Evolutionary conservation across 2,329 filamentous ascomycete species (phyloP).

Genomic region (Rasamsonia emersonii): DNA sequence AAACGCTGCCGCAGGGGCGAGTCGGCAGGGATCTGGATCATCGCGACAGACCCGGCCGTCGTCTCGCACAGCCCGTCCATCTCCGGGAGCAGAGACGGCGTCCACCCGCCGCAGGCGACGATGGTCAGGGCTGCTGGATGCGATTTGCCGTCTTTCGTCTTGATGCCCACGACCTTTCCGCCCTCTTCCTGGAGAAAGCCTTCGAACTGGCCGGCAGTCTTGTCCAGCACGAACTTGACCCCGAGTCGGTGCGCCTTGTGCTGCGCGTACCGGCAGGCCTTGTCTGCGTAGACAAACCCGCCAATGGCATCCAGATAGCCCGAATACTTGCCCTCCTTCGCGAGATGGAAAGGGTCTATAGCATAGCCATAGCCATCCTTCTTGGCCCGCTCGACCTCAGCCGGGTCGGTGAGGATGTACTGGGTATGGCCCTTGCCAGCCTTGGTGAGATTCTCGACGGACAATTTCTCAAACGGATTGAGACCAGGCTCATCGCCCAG

Average conservation of each 20-base stretch:
- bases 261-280: slow-evolving; percentile 39
- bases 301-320: slow-evolving; percentile 41
- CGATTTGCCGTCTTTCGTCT: slow-evolving; percentile 27
- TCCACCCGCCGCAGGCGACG: slow-evolving; percentile 39
- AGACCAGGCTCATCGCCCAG: slow-evolving; percentile 6
- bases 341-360: slow-evolving; percentile 31
- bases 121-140: slow-evolving; percentile 29
- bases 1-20: slow-evolving; percentile 33
- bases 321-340: slow-evolving; percentile 18
- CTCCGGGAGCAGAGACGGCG: slow-evolving; percentile 33
- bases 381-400: slow-evolving; percentile 20
- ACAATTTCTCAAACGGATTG: slow-evolving; percentile 27
- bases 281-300: slow-evolving; percentile 39
- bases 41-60: slow-evolving; percentile 39
- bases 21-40: slow-evolving; percentile 35
- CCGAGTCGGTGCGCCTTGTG: slow-evolving; percentile 35
- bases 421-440: slow-evolving; percentile 28
- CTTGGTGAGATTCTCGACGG: slow-evolving; percentile 27
- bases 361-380: slow-evolving; percentile 20
- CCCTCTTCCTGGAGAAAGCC: slow-evolving; percentile 12
- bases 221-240: slow-evolving; percentile 35
- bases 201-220: slow-evolving; percentile 21
- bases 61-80: slow-evolving; percentile 39
- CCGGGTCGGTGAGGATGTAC: slow-evolving; percentile 22
- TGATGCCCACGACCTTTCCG: slow-evolving; percentile 27